Percentiles rank a stretch among this genome's conserved stretches.
Conservation (phyloP, 495 filamentous ascomycete species). For the Neurospora sp. region DNA sequence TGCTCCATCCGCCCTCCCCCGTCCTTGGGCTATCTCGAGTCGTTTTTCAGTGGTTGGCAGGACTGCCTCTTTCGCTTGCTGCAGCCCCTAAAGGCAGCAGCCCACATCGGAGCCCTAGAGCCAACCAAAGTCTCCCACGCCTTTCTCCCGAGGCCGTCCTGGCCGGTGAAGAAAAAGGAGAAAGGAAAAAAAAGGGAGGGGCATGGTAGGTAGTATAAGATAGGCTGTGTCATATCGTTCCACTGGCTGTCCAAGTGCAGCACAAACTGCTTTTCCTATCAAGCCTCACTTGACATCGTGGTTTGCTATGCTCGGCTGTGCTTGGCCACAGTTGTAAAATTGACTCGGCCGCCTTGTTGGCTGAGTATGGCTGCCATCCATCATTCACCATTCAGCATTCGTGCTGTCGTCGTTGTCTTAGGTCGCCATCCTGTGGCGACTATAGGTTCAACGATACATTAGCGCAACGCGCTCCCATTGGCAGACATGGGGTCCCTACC, state of each 20-base stretch:
- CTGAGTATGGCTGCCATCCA: not conserved
- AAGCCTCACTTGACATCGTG: slow-evolving; percentile 3
- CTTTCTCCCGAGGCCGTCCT: not conserved
- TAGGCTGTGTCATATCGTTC: not conserved
- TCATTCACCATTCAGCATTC: not conserved
- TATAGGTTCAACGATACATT: not conserved
- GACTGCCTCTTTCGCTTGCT: slow-evolving; percentile 4
- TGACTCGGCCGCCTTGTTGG: not conserved
- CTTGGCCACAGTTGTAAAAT: not conserved
- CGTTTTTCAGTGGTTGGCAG: slow-evolving; percentile 1
- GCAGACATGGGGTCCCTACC: not conserved
- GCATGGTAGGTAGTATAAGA: not conserved
- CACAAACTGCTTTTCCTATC: not conserved
- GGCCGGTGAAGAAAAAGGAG: not conserved
- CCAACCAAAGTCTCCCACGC: slow-evolving; percentile 19
- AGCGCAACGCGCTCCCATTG: not conserved
- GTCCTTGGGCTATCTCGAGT: slow-evolving; percentile 1
- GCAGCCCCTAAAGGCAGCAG: slow-evolving; percentile 2
- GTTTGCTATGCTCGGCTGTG: not conserved
- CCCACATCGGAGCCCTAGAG: slow-evolving; percentile 2
- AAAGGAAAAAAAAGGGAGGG: not conserved
- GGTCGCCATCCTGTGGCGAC: not conserved
- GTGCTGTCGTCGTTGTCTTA: not conserved
- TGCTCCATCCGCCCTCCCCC: slow-evolving; percentile 1
- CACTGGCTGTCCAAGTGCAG: not conserved